Base-by-base conservation (phyloP, 2,329 filamentous ascomycete genomes). In the Triangularia setosa region DNA sequence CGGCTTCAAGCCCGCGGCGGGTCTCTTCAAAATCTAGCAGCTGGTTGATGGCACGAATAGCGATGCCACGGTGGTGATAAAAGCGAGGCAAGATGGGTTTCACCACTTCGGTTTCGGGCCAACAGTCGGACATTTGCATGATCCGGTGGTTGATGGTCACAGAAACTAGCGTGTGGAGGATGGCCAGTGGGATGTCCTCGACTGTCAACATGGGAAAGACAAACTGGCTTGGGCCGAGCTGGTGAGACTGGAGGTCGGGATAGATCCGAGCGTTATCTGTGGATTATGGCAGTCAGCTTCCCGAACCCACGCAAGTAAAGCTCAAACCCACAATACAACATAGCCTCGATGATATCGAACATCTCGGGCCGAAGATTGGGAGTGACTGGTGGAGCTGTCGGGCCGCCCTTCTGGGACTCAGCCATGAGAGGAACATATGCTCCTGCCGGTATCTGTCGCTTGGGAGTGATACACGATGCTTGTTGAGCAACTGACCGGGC, bases 51-150 rank as follows among this genome's bases (percentile, higher is more conserved):
- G 60, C 27, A 3, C 62, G 60, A 25, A 69, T 64, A 4, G 66
- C 65, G 9, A 65, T 44, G 18, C 64, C 66, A n/a, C 64, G 68
- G 48, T 69, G 68, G 11, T 64, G 65, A 30, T 69, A 67, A 8
- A 69, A 63, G n/a, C 68, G 65, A 7, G 62, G 24, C 60, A 63
- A 63, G 24, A 64, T 35, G 1, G 35, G 62, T 16, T 65, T 64
- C 14, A 65, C 63, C 4, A 63, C 52, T 25, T 64, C 60, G 8
- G 8, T 27, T 14, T 61, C 64, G 33, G 30, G 30, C 11, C 30
- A 16, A 12, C 30, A 33, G 30, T 40, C 16, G 1, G 60, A 59
- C 23, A 60, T 21, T 28, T 65, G 63, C 5, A 65, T 62, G 21
- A 69, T 67, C 0, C 65, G 58, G 58, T 68, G 65, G 53, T 57